Evolutionary conservation across 2,329 filamentous ascomycete species (phyloP).

Genomic region (Talaromyces amestolkiae): DNA sequence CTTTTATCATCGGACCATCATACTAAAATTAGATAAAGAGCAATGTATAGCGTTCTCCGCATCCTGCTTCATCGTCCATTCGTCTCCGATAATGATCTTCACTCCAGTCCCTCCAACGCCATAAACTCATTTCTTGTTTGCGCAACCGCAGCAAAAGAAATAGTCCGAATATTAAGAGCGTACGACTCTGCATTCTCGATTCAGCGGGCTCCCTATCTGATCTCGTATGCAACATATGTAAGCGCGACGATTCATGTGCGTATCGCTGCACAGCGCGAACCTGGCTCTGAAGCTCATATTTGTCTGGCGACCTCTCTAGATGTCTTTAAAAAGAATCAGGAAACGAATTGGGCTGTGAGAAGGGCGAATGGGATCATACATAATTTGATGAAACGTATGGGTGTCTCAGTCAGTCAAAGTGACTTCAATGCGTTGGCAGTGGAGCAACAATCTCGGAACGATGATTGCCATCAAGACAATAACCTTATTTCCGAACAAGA

Average conservation of each 20-base stretch:
- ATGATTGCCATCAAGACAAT: background rate
- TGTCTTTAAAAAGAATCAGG: constrained; percentile 50
- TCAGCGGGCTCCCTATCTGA: constrained; percentile 50
- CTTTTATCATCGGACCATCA: background rate
- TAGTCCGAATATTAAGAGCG: constrained; percentile 44
- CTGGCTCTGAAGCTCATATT: constrained; percentile 40
- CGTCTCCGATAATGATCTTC: constrained; percentile 43
- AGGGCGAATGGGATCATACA: constrained; percentile 48
- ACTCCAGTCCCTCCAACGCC: constrained; percentile 43
- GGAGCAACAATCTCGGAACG: background rate
- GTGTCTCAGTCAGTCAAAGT: constrained; percentile 26
- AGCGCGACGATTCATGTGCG: constrained; percentile 54
- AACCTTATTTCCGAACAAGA: background rate
- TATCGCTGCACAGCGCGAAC: constrained; percentile 48
- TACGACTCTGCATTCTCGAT: constrained; percentile 50
- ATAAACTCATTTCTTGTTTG: constrained; percentile 48
- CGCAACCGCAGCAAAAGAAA: constrained; percentile 47
- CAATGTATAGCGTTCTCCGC: constrained; percentile 52
- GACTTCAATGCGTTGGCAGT: background rate
- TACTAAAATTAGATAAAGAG: constrained; percentile 19
- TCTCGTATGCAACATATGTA: constrained; percentile 56
- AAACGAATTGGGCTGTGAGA: constrained; percentile 51
- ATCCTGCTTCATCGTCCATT: constrained; percentile 57
- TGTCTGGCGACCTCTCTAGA: constrained; percentile 47
- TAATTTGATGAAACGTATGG: constrained; percentile 47